A percentile compares a stretch with the other conserved stretches of the same genome.
phyloP scores from a whole-genome alignment of 352 stramenopile species.

The Globisporangium yorkense region DNA sequence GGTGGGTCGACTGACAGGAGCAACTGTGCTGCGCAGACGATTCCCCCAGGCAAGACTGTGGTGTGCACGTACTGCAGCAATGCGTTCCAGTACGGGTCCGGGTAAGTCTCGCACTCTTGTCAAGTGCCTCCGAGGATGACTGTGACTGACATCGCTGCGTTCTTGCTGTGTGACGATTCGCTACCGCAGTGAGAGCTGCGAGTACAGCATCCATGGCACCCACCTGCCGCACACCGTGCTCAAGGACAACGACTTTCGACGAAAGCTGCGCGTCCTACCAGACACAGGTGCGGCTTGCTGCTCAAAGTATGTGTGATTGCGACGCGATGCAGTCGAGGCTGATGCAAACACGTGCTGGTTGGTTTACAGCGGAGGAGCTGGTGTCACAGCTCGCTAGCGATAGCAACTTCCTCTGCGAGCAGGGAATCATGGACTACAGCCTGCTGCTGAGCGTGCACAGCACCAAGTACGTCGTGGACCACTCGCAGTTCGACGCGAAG shows the following conservation, averaged over 20 bases:
- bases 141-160: not conserved
- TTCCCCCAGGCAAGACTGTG: slow-evolving; percentile 74
- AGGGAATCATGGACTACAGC: slow-evolving; percentile 90
- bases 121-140: not conserved
- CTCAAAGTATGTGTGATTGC: not conserved
- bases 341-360: not conserved
- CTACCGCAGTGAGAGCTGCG: slow-evolving; percentile 39
- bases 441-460: slow-evolving; percentile 82
- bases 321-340: not conserved
- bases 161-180: not conserved
- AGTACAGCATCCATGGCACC: slow-evolving; percentile 74
- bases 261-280: slow-evolving; percentile 67
- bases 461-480: slow-evolving; percentile 80
- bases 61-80: slow-evolving; percentile 85
- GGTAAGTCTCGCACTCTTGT: slow-evolving; percentile 16
- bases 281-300: slow-evolving; percentile 26
- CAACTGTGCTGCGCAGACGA: slow-evolving; percentile 24
- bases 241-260: slow-evolving; percentile 86
- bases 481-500: slow-evolving; percentile 31
- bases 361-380: slow-evolving; percentile 35
- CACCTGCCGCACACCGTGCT: slow-evolving; percentile 75
- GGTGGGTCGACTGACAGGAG: not conserved
- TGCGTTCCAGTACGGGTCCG: slow-evolving; percentile 68
- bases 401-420: slow-evolving; percentile 60
- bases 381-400: slow-evolving; percentile 65